Evolutionary conservation across 140 eudicot species (phyloP).

Genomic region (Erigeron philadelphicus): DNA sequence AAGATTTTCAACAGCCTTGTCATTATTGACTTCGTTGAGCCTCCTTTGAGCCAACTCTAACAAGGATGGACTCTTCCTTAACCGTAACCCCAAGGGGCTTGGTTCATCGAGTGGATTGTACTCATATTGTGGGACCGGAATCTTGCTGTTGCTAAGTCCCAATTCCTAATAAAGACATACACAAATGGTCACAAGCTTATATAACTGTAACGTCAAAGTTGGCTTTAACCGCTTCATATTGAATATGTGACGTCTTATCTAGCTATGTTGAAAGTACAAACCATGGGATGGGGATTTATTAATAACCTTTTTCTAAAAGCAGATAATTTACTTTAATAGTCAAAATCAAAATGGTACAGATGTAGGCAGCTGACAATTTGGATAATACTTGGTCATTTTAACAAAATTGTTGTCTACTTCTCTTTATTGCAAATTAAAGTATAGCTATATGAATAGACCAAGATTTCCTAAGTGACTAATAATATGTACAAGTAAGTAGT

Average conservation of each 20-base stretch:
- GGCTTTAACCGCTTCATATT: background rate
- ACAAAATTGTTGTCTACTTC: background rate
- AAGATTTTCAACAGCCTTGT: constrained; percentile 27
- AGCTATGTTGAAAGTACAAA: background rate
- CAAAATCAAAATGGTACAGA: background rate
- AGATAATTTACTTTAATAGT: background rate
- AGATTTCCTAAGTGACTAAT: background rate
- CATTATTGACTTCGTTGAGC: constrained; percentile 44
- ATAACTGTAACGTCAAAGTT: constrained; percentile 3
- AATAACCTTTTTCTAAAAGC: background rate
- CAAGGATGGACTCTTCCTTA: constrained; percentile 77
- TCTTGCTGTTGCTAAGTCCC: constrained; percentile 22
- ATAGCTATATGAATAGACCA: background rate
- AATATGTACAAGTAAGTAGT: background rate
- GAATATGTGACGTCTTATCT: background rate
- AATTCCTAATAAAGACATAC: constrained; percentile 29
- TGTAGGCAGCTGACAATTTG: background rate
- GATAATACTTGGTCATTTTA: background rate
- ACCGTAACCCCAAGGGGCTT: constrained; percentile 83
- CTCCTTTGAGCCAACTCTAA: constrained; percentile 70
- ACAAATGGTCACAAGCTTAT: constrained; percentile 12
- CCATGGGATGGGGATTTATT: background rate
- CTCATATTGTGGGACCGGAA: constrained; percentile 26
- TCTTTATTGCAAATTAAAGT: background rate
- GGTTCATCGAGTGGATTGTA: constrained; percentile 74